Evolutionary conservation across 345 rosid species (phyloP).

Genomic region (Erodium maritimum): DNA sequence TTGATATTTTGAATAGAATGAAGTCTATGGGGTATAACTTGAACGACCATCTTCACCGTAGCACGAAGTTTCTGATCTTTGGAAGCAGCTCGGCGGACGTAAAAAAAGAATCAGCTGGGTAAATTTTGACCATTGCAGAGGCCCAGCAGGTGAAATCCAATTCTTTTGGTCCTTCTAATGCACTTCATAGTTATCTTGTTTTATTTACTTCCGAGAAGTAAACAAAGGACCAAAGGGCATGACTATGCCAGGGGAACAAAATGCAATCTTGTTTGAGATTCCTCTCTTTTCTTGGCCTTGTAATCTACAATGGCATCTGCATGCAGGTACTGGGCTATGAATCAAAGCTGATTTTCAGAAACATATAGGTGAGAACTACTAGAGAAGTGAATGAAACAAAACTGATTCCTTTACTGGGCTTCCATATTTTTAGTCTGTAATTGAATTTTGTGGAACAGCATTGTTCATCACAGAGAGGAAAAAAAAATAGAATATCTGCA

Average conservation of each 20-base stretch:
- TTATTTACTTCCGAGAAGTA: too few relatives aligned
- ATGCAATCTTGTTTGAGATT: too few relatives aligned
- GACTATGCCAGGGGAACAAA: too few relatives aligned
- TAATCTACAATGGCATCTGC: neutral
- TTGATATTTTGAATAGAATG: constrained; percentile 45
- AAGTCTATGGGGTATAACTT: constrained; percentile 47
- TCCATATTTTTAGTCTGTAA: neutral
- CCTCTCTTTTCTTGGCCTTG: neutral
- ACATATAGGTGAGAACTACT: too few relatives aligned
- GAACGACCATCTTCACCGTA: constrained; percentile 25
- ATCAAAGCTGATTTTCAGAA: too few relatives aligned
- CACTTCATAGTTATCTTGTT: neutral
- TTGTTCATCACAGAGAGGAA: neutral
- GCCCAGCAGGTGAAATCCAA: neutral
- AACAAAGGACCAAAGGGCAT: neutral
- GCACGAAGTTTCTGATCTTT: constrained; percentile 23
- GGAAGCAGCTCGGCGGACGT: constrained; percentile 4
- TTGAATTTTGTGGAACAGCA: neutral
- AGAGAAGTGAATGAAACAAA: too few relatives aligned
- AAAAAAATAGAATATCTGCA: neutral
- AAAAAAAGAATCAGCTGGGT: constrained; percentile 19
- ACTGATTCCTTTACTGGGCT: neutral
- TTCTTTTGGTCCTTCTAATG: neutral
- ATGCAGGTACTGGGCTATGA: neutral
- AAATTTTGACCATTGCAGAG: constrained; percentile 5